phyloP scores from a whole-genome alignment of 2,329 filamentous ascomycete species.

The Pseudogymnoascus verrucosus region DNA sequence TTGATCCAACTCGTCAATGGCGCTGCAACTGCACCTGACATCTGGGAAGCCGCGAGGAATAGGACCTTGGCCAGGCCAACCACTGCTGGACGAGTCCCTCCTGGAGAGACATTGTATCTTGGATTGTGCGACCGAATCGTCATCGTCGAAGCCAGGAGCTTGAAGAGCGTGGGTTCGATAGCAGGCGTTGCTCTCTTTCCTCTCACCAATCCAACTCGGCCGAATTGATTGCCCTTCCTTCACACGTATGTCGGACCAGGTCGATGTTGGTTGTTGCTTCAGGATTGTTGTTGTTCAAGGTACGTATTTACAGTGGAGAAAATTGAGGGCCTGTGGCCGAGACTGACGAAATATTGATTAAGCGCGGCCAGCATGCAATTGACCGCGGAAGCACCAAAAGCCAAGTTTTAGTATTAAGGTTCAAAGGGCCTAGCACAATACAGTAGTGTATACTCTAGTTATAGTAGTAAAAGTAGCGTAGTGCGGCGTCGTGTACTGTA shows the following conservation, averaged over 20 bases:
- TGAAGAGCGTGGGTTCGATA: not conserved
- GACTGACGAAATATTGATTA: constrained; percentile 1
- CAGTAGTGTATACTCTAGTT: constrained; percentile 1
- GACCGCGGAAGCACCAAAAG: not conserved
- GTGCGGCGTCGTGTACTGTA: not conserved
- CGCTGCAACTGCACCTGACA: constrained; percentile 26
- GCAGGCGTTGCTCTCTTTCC: not conserved
- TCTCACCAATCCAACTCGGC: not conserved
- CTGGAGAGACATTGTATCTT: constrained; percentile 4
- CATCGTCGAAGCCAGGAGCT: not conserved
- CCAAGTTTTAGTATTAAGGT: not conserved
- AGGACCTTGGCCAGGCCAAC: constrained; percentile 45
- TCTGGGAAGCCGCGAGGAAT: constrained; percentile 39
- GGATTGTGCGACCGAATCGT: not conserved
- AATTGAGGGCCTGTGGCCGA: not conserved
- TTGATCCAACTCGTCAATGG: constrained; percentile 31
- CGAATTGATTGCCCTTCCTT: not conserved
- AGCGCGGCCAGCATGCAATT: not conserved
- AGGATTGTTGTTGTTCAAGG: not conserved
- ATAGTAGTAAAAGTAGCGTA: not conserved
- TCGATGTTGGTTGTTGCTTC: constrained; percentile 1
- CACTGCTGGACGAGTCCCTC: constrained; percentile 37
- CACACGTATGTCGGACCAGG: not conserved
- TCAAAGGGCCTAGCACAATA: not conserved
- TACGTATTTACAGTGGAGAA: constrained; percentile 7